Evolutionary conservation across 768 basidiomycete species (phyloP), one percentile per base, ranked within the genome.

Genomic region (Amanita polypyramis): DNA sequence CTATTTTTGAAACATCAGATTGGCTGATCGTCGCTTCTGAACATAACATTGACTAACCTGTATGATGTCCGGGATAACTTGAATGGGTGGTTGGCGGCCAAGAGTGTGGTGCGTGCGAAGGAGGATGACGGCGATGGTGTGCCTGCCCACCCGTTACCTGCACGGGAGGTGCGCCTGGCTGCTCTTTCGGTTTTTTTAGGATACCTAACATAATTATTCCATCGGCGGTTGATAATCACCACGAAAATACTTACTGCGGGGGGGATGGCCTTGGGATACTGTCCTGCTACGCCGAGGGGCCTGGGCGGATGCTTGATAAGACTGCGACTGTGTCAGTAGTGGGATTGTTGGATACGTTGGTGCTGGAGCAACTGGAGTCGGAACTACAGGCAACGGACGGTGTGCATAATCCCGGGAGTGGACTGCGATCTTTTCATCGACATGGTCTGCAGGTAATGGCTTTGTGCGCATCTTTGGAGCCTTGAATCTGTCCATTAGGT

Each of bases 381-480:
- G 44, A 15, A 45, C 1, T 12, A 8, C 12, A 15, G 44, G 44
- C 20, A 45, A 33, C 20, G 44, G 44, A 25, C 46, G 46, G n/a
- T 39, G 36, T 15, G 35, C 11, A 25, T 38, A 39, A 2, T 47
- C 36, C 25, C 45, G 21, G 14, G 41, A 15, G 9, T 29, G n/a
- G n/a, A 8, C 12, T n/a, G 35, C 27, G 15, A 11, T 20, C 29
- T 49, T 49, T 39, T 49, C 47, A 42, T 41, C 20, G 17, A 35
- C 11, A 20, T 15, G 19, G 1, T 49, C 42, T 38, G 46, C 40
- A 43, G 48, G 47, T 7, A 35, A 15, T 4, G 40, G 19, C 10
- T 35, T 33, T 23, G 44, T 21, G 35, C 33, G 50, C 33, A 33
- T 51, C 34, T 35, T 49, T 47, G 51, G 50, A 30, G 51, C 49